phyloP scores from a whole-genome alignment of 1,284 basidiomycete genomes.

The Cutaneotrichosporon dermatis region DNA sequence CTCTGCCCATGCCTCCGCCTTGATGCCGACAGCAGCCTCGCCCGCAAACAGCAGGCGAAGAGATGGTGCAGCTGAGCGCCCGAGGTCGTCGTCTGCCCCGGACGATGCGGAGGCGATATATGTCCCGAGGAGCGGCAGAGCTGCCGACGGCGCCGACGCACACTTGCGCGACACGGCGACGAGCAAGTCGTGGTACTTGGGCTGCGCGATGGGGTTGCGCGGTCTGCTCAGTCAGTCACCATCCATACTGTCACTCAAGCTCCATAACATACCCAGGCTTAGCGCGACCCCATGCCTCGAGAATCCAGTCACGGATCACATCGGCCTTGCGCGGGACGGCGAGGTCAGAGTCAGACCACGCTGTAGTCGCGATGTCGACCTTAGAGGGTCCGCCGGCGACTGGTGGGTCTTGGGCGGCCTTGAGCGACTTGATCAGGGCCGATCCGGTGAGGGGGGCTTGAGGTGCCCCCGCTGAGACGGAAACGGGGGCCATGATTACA shows the following conservation, averaged over 20 bases:
- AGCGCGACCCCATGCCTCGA: conserved; percentile 31
- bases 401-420: conserved; percentile 65
- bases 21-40: conserved; percentile 8
- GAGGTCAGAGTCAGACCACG: conserved; percentile 59
- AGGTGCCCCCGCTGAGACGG: too few relatives aligned
- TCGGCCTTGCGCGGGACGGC: conserved; percentile 69
- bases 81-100: not conserved
- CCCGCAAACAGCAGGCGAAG: conserved; percentile 19
- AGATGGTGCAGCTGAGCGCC: not conserved
- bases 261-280: conserved; percentile 19
- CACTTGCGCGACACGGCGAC: conserved; percentile 17
- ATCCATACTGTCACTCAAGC: not conserved
- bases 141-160: conserved; percentile 9
- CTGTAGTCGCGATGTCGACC: conserved; percentile 61
- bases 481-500: not conserved
- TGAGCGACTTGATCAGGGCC: conserved; percentile 68
- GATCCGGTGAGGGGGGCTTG: conserved; percentile 48
- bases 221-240: conserved; percentile 3
- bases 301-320: conserved; percentile 68
- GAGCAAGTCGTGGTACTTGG: conserved; percentile 26
- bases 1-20: conserved; percentile 34
- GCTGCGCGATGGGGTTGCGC: conserved; percentile 16
- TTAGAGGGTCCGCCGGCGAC: conserved; percentile 56
- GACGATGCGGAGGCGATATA: conserved; percentile 12
- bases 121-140: conserved; percentile 19